phyloP scores from a whole-genome alignment of 1,284 basidiomycete genomes.

The Boletellus deceptivus region DNA sequence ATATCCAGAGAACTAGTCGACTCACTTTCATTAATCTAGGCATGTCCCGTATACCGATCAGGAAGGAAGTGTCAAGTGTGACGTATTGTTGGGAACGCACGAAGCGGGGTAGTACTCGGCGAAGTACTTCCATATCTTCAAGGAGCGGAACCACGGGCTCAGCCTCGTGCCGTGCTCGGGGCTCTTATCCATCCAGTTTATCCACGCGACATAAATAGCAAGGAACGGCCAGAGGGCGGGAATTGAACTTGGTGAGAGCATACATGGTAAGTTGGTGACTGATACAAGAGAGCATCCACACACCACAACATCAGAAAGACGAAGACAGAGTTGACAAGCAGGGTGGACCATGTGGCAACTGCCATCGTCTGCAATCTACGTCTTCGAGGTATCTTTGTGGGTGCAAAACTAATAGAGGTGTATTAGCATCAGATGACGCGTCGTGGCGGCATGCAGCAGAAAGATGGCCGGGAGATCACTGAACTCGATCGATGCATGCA shows the following conservation, averaged over 20 bases:
- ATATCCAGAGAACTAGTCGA: background rate
- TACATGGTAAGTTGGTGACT: slow-evolving; percentile 4
- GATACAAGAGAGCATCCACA: slow-evolving; percentile 29
- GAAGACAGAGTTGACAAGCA: slow-evolving; percentile 69
- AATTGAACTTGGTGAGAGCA: slow-evolving; percentile 62
- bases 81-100: slow-evolving; percentile 47
- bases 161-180: slow-evolving; percentile 79
- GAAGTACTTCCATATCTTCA: slow-evolving; percentile 80
- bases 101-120: slow-evolving; percentile 91
- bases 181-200: slow-evolving; percentile 70
- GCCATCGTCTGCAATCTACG: slow-evolving; percentile 83
- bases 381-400: slow-evolving; percentile 71
- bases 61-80: background rate
- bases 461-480: slow-evolving; percentile 29
- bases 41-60: background rate
- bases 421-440: slow-evolving; percentile 1
- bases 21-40: slow-evolving; percentile 29
- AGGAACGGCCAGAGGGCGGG: slow-evolving; percentile 88
- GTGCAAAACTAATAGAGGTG: slow-evolving; percentile 55
- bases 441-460: background rate
- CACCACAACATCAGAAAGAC: slow-evolving; percentile 81
- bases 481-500: slow-evolving; percentile 70
- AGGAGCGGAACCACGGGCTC: slow-evolving; percentile 73
- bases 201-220: slow-evolving; percentile 83
- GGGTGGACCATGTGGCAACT: slow-evolving; percentile 84